phyloP scores from a whole-genome alignment of 768 basidiomycete genomes.

The Leccinum sublutescens region DNA sequence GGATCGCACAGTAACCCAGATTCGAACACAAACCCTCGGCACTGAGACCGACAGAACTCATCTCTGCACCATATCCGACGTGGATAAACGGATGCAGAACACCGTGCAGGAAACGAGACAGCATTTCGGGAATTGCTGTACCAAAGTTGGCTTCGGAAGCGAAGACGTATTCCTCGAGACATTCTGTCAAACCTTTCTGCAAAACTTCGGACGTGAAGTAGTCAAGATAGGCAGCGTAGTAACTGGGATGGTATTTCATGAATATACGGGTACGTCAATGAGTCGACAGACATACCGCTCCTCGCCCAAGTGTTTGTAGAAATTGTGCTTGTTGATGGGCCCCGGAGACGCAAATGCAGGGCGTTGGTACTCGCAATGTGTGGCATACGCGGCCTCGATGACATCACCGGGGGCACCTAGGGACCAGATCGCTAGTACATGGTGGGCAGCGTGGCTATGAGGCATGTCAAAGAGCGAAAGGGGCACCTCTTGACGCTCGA shows the following conservation, averaged over 20 bases:
- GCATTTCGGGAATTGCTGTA: slow-evolving; percentile 38
- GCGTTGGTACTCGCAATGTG: slow-evolving; percentile 38
- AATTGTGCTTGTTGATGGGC: slow-evolving; percentile 37
- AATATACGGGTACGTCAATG: not conserved
- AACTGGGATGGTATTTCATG: slow-evolving; percentile 36
- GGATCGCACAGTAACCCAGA: slow-evolving; percentile 35
- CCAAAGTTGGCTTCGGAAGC: slow-evolving; percentile 45
- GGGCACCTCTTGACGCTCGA: not conserved
- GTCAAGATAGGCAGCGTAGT: slow-evolving; percentile 54
- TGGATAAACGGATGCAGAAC: slow-evolving; percentile 68
- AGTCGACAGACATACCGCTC: slow-evolving; percentile 40
- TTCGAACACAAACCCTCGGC: slow-evolving; percentile 52
- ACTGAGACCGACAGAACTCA: slow-evolving; percentile 54
- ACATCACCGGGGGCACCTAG: slow-evolving; percentile 50
- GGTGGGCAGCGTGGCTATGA: slow-evolving; percentile 55
- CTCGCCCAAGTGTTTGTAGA: slow-evolving; percentile 56
- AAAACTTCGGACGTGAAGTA: slow-evolving; percentile 50
- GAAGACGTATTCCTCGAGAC: slow-evolving; percentile 60
- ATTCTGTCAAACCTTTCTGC: slow-evolving; percentile 40
- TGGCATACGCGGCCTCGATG: slow-evolving; percentile 42
- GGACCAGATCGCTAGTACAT: slow-evolving; percentile 55
- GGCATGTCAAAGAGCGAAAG: slow-evolving; percentile 20
- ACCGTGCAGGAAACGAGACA: slow-evolving; percentile 54
- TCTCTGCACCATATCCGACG: slow-evolving; percentile 60
- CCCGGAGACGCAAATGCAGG: slow-evolving; percentile 33